phyloP scores from a whole-genome alignment of 352 stramenopile species.

The Phytopythium montanum region DNA sequence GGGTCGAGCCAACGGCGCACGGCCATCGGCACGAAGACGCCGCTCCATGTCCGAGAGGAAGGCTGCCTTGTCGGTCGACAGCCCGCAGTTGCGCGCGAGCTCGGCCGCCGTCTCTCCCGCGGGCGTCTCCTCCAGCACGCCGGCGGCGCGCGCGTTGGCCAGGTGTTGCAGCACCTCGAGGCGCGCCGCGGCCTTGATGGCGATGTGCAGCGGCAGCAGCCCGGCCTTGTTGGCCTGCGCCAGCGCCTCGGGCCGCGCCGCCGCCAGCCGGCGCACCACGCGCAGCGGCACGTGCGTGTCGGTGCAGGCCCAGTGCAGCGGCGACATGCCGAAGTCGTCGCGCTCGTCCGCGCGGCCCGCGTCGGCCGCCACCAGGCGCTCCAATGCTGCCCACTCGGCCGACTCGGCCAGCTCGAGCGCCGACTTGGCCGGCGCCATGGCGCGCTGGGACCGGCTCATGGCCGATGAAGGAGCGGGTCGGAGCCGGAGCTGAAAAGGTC shows the following conservation, averaged over 20 bases:
- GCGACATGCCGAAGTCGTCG: conserved; percentile 87
- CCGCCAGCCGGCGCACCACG: conserved; percentile 62
- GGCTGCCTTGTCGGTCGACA: conserved; percentile 44
- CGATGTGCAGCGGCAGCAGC: conserved; percentile 77
- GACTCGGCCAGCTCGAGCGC: conserved; percentile 74
- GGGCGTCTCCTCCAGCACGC: conserved; percentile 64
- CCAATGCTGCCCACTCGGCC: conserved; percentile 62
- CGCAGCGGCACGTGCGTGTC: conserved; percentile 62
- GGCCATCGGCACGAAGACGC: conserved; percentile 35
- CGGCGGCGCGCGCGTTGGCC: conserved; percentile 37
- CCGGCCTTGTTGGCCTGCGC: conserved; percentile 75
- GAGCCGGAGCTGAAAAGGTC: neutral
- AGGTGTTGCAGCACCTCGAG: conserved; percentile 62
- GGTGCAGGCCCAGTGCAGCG: conserved; percentile 82
- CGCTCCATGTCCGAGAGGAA: conserved; percentile 44
- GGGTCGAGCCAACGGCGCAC: conserved; percentile 34
- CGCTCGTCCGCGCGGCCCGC: conserved; percentile 60
- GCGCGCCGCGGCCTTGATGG: conserved; percentile 69
- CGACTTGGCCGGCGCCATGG: conserved; percentile 26
- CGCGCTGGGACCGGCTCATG: conserved; percentile 5
- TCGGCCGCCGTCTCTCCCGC: conserved; percentile 67
- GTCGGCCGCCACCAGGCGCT: conserved; percentile 46
- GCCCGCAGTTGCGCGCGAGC: conserved; percentile 48
- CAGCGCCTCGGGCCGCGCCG: conserved; percentile 46
- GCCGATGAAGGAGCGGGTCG: neutral